phyloP scores from a whole-genome alignment of 345 rosid genomes.

The Bruguiera sexangula region DNA sequence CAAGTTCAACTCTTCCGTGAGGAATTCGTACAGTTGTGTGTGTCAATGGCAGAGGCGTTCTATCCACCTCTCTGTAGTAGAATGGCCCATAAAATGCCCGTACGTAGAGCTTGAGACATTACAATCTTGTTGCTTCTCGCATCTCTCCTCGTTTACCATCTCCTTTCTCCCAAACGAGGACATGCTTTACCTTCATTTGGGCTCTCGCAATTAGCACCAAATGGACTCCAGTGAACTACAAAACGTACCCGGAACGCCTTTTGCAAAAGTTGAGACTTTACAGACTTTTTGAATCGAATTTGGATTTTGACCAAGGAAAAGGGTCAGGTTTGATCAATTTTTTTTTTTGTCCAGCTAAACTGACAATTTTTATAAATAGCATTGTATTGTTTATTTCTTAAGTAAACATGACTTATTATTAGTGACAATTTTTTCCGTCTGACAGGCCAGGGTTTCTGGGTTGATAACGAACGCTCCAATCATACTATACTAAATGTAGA shows the following conservation, averaged over 20 bases:
- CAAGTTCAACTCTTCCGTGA: too few relatives aligned
- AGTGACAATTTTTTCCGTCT: too few relatives aligned
- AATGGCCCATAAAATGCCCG: slow-evolving; percentile 17
- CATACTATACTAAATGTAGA: slow-evolving; percentile 61
- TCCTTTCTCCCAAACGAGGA: slow-evolving; percentile 27
- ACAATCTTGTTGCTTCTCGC: slow-evolving; percentile 29
- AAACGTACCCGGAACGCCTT: slow-evolving; percentile 46
- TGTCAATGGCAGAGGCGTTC: background rate
- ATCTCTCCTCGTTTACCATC: slow-evolving; percentile 40
- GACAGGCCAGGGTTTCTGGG: slow-evolving; percentile 63
- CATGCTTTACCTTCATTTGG: slow-evolving; percentile 55
- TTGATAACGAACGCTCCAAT: slow-evolving; percentile 66
- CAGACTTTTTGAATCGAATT: too few relatives aligned
- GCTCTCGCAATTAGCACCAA: slow-evolving; percentile 34
- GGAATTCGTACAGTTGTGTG: too few relatives aligned
- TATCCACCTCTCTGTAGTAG: slow-evolving; percentile 30
- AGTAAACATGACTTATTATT: too few relatives aligned
- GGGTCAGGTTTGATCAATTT: too few relatives aligned
- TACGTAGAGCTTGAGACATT: slow-evolving; percentile 33
- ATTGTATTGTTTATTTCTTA: too few relatives aligned
- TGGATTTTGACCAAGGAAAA: too few relatives aligned
- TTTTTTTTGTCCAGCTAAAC: too few relatives aligned
- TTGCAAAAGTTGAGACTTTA: slow-evolving; percentile 25
- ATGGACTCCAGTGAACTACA: slow-evolving; percentile 40
- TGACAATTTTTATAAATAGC: too few relatives aligned